Conservation (phyloP, 2,329 filamentous ascomycete species). For the Colletotrichum gloeosporioides region DNA sequence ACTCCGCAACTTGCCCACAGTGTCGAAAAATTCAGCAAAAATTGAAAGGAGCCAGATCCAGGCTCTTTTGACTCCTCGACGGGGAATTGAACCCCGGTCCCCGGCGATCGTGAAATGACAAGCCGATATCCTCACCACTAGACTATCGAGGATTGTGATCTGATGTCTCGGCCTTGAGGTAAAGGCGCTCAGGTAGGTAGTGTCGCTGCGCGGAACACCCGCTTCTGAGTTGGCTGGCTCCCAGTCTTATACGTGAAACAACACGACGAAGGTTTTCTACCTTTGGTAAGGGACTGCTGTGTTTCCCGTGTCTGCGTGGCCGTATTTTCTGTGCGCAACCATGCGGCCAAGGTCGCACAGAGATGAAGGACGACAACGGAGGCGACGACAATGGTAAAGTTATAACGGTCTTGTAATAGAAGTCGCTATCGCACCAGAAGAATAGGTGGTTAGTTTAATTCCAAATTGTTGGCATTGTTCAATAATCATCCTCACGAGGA, state of each 20-base stretch:
- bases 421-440: neutral
- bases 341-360: accelerated
- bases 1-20: neutral
- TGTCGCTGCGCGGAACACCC: accelerated
- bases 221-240: no score
- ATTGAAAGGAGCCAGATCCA: neutral
- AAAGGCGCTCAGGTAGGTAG: neutral
- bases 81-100: neutral
- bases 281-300: accelerated
- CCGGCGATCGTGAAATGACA: neutral
- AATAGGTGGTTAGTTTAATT: neutral
- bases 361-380: neutral
- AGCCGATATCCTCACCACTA: neutral
- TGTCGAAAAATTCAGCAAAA: neutral
- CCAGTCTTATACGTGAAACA: no score
- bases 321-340: accelerated
- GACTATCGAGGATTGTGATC: neutral
- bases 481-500: neutral
- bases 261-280: no score
- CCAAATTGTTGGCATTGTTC: neutral
- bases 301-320: accelerated
- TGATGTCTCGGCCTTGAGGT: neutral
- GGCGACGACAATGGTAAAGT: neutral
- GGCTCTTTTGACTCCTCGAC: neutral
- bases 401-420: accelerated